Evolutionary conservation across 2,329 filamentous ascomycete species (phyloP).

Genomic region (Xylogone sp.): DNA sequence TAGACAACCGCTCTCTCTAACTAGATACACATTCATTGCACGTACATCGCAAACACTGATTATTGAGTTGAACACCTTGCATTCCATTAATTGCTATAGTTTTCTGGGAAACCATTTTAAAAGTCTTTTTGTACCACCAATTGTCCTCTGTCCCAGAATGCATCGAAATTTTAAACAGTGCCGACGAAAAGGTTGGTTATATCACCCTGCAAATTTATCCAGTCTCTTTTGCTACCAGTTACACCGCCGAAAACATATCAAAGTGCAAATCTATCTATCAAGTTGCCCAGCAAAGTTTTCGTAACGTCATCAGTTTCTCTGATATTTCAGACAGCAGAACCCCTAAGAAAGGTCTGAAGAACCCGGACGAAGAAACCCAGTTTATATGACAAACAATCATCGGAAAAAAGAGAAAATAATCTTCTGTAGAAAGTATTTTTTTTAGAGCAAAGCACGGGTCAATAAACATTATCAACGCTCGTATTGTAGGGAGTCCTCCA

Average conservation of each 20-base stretch:
- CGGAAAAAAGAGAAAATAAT: background rate
- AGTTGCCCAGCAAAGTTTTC: background rate
- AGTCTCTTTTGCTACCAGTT: constrained; percentile 7
- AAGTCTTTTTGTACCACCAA: background rate
- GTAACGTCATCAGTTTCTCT: background rate
- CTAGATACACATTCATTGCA: too few relatives aligned
- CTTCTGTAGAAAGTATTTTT: background rate
- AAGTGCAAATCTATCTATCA: constrained; percentile 8
- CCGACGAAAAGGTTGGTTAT: background rate
- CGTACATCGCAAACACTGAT: too few relatives aligned
- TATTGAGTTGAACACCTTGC: background rate
- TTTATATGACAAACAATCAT: background rate
- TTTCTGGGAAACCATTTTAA: background rate
- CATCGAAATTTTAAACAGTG: background rate
- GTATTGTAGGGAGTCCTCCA: background rate
- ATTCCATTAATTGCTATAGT: background rate
- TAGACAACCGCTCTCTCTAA: too few relatives aligned
- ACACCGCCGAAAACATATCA: constrained; percentile 9
- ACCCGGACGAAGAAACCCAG: background rate
- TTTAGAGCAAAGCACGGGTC: background rate
- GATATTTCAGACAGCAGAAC: background rate
- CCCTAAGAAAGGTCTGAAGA: background rate
- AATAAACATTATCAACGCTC: background rate
- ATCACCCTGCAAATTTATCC: constrained; percentile 5
- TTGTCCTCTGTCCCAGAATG: background rate